Evolutionary conservation across 352 stramenopile genomes (phyloP), one percentile per base, ranked within the genome.

Genomic region (Globisporangium paroecandrum): DNA sequence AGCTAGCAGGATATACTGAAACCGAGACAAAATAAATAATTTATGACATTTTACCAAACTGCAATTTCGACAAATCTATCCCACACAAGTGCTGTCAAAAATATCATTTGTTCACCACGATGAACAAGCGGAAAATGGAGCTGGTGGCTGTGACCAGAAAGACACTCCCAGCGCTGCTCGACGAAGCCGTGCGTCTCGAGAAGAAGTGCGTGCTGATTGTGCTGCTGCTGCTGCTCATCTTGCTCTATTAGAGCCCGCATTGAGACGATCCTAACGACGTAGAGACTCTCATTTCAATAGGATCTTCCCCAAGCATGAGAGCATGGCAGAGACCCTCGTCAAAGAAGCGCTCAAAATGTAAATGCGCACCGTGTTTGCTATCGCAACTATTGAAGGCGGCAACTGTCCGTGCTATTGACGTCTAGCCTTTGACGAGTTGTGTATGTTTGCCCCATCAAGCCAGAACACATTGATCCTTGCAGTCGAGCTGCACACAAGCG

Each of bases 401-500:
- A n/a, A 10, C 15, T 20, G 4, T 18, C 4, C 38, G 38, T 46
- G 38, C 38, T 46, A 20, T 46, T 49, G 15, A 2, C 15, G 41
- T 49, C 1, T 49, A 49, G 1, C 15, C 4, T 20, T 49, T 49
- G 41, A 22, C 41, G 10, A 6, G 1, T 29, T 57, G 8, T 29
- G 24, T 18, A 12, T 34, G 5, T 8, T 36, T 22, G 5, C 24
- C 4, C 24, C 3, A 54, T 53, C n/a, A 41, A 83, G 75, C 2
- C 74, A 83, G 53, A 83, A 77, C 58, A 75, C 69, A 36, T 43
- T 87, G 58, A 25, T 82, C 20, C 64, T 85, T 38, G 79, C 78
- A 10, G 41, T 87, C 20, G 58, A 61, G 27, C 56, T 32, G 25
- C 58, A 53, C 38, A 36, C 66, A 29, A 59, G n/a, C 10, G 22